phyloP scores from a whole-genome alignment of 257 asterid species.

The Solanum chiquidenum region DNA sequence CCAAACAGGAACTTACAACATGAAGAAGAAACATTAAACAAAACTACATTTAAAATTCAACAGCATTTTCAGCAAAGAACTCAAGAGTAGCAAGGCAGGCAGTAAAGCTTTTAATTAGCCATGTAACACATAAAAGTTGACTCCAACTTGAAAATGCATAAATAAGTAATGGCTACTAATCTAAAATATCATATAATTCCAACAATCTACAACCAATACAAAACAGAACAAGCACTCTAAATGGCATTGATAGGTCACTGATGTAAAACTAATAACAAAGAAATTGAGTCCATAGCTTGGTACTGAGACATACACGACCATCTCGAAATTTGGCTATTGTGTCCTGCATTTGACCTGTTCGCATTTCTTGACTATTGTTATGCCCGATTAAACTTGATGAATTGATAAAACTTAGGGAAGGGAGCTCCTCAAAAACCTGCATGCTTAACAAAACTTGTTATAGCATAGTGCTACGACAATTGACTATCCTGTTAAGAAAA shows the following conservation, averaged over 20 bases:
- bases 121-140: not conserved
- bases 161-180: not conserved
- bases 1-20: not conserved
- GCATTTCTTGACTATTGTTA: conserved; percentile 96
- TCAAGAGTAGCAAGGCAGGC: not conserved
- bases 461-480: conserved; percentile 9
- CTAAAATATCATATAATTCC: not conserved
- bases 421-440: conserved; percentile 91
- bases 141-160: not conserved
- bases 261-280: not conserved
- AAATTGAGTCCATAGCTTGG: not conserved
- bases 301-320: conserved; percentile 77
- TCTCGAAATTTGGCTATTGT: conserved; percentile 88
- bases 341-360: conserved; percentile 96
- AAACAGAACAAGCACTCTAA: not conserved
- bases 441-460: conserved; percentile 8
- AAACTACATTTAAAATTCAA: not conserved
- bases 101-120: not conserved
- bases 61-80: not conserved
- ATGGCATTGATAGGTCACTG: not conserved
- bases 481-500: not conserved
- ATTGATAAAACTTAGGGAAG: conserved; percentile 74
- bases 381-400: conserved; percentile 97
- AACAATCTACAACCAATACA: not conserved
- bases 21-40: not conserved